phyloP scores from a whole-genome alignment of 495 filamentous ascomycete genomes.

The Aspergillus cristatus region DNA sequence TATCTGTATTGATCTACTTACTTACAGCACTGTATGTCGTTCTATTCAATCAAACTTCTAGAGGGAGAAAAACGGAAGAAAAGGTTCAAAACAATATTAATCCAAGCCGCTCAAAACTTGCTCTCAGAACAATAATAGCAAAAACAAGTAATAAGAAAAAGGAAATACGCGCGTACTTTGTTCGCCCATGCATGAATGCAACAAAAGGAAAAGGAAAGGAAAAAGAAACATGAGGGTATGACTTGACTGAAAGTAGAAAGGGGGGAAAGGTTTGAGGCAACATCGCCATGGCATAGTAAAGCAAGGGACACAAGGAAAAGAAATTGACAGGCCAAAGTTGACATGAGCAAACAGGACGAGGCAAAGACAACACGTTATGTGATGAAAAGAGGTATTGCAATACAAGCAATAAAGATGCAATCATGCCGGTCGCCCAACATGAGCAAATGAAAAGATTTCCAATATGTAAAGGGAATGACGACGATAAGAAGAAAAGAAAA shows the following conservation, averaged over 20 bases:
- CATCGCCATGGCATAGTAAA: too few species aligned
- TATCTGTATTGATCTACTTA: too few species aligned
- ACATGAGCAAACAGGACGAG: too few species aligned
- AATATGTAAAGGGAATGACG: conserved; percentile 12
- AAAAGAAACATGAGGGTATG: not conserved
- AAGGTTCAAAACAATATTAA: not conserved
- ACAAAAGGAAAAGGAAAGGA: conserved; percentile 2
- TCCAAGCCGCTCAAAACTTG: too few species aligned
- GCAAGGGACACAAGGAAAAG: not conserved
- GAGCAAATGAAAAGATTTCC: conserved; percentile 1
- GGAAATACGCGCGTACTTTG: conserved; percentile 3
- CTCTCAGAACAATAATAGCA: conserved; percentile 3
- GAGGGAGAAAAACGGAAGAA: not conserved
- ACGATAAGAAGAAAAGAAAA: conserved; percentile 13
- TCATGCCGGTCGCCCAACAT: not conserved
- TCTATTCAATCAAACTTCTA: not conserved
- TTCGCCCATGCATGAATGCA: conserved; percentile 15
- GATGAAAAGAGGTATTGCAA: too few species aligned
- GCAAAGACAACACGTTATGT: not conserved
- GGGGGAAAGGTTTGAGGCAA: too few species aligned
- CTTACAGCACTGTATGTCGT: too few species aligned
- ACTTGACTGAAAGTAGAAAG: not conserved
- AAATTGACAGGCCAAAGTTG: not conserved
- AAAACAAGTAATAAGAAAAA: conserved; percentile 4
- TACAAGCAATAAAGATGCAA: too few species aligned